Evolutionary conservation across 371 early-diverging fungal genomes (phyloP).

Genomic region (Syncephalastrum racemosum): DNA sequence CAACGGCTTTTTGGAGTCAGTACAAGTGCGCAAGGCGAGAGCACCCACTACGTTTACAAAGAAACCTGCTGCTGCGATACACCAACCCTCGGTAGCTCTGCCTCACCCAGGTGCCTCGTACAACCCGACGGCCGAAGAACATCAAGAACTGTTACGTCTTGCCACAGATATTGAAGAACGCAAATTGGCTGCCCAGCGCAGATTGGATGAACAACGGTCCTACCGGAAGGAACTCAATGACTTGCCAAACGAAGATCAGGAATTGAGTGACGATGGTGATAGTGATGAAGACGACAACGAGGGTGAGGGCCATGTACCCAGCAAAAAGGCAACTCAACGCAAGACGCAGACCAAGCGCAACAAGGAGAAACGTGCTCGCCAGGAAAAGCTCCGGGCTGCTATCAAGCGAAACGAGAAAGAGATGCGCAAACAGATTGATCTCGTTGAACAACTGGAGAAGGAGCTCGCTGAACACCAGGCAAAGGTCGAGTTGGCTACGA

Average conservation of each 20-base stretch:
- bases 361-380: slow-evolving; percentile 25
- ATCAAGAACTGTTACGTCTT: slow-evolving; percentile 58
- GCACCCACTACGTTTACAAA: slow-evolving; percentile 55
- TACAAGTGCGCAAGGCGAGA: slow-evolving; percentile 23
- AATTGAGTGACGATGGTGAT: slow-evolving; percentile 13
- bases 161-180: slow-evolving; percentile 54
- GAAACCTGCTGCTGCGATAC: slow-evolving; percentile 46
- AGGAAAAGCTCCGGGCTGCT: slow-evolving; percentile 16
- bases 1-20: slow-evolving; percentile 22
- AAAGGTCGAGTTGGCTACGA: slow-evolving; percentile 36
- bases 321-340: slow-evolving; percentile 38
- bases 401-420: slow-evolving; percentile 50
- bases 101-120: slow-evolving; percentile 91
- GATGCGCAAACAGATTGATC: slow-evolving; percentile 57
- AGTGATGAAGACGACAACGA: slow-evolving; percentile 22
- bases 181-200: slow-evolving; percentile 12
- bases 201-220: slow-evolving; percentile 13
- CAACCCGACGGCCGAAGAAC: slow-evolving; percentile 80
- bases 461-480: slow-evolving; percentile 40
- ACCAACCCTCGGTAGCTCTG: slow-evolving; percentile 67
- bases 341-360: slow-evolving; percentile 42
- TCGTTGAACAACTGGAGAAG: slow-evolving; percentile 47
- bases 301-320: slow-evolving; percentile 24
- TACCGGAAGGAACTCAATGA: slow-evolving; percentile 15
- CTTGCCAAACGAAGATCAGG: slow-evolving; percentile 11